Evolutionary conservation across 2,329 filamentous ascomycete genomes (phyloP).

Genomic region (Penicillium sclerotigenum): DNA sequence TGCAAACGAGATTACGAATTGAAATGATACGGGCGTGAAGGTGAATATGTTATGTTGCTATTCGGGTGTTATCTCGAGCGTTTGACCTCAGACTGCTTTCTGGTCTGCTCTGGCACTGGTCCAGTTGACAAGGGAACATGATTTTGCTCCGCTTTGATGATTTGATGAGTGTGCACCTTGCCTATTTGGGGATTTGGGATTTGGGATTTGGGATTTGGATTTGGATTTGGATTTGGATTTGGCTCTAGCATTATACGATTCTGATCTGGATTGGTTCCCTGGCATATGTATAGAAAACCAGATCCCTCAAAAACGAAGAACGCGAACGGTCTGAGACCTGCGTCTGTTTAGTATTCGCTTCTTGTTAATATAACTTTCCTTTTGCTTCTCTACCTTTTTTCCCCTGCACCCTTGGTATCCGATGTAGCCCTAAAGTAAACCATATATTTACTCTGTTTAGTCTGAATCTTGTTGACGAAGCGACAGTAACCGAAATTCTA

Average conservation of each 20-base stretch:
- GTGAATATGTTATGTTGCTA: too few species aligned
- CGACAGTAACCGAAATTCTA: neutral
- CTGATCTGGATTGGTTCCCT: neutral
- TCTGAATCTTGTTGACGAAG: neutral
- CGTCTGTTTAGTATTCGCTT: neutral
- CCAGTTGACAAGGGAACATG: neutral
- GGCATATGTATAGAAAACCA: neutral
- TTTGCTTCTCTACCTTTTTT: neutral
- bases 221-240: neutral
- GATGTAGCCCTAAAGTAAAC: neutral
- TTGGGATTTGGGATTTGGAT: neutral
- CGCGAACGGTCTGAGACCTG: neutral
- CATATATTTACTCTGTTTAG: neutral
- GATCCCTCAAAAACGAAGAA: neutral
- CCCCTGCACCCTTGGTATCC: neutral
- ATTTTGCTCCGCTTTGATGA: neutral
- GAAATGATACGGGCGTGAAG: constrained; percentile 9
- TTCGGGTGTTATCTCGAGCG: neutral
- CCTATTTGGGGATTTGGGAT: neutral
- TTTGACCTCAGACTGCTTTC: neutral
- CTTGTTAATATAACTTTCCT: neutral
- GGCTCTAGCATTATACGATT: neutral
- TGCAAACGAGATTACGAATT: constrained; percentile 7
- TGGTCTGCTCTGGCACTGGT: neutral
- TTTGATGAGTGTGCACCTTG: neutral